Evolutionary conservation across 176 grass and related monocot genomes (phyloP).

Genomic region (Dactylis glomerata): DNA sequence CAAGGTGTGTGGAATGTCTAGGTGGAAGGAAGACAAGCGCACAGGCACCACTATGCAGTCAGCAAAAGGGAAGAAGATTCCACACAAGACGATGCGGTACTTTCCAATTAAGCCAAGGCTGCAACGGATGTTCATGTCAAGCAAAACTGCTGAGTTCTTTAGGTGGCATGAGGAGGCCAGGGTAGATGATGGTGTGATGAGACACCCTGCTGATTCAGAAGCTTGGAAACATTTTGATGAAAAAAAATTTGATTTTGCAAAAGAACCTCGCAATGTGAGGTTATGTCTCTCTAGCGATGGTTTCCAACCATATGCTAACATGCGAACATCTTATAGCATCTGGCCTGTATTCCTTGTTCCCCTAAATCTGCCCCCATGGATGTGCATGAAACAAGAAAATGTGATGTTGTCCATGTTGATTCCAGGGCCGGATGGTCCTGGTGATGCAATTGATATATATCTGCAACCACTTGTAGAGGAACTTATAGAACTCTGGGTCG

Average conservation of each 20-base stretch:
- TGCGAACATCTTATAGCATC: neutral
- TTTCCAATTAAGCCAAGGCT: slow-evolving; percentile 28
- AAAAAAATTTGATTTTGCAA: neutral
- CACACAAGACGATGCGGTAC: slow-evolving; percentile 24
- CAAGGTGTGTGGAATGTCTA: neutral
- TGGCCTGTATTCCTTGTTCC: slow-evolving; percentile 25
- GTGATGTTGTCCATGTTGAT: neutral
- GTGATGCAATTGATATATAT: neutral
- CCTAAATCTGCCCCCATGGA: neutral
- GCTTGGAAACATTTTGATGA: neutral
- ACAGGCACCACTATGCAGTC: neutral
- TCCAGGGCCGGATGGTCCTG: neutral
- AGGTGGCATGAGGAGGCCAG: slow-evolving; percentile 1
- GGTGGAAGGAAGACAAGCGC: neutral
- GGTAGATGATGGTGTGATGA: neutral
- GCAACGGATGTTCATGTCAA: slow-evolving; percentile 9
- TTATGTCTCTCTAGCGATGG: neutral
- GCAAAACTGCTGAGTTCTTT: neutral
- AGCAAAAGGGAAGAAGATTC: neutral
- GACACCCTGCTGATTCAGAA: neutral
- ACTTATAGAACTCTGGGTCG: neutral
- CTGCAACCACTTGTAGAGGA: neutral
- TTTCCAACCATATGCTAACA: neutral
- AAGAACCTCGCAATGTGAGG: neutral
- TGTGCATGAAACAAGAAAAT: neutral